phyloP scores from a whole-genome alignment of 306 rosid genomes.

The Abrus pulchellus region DNA sequence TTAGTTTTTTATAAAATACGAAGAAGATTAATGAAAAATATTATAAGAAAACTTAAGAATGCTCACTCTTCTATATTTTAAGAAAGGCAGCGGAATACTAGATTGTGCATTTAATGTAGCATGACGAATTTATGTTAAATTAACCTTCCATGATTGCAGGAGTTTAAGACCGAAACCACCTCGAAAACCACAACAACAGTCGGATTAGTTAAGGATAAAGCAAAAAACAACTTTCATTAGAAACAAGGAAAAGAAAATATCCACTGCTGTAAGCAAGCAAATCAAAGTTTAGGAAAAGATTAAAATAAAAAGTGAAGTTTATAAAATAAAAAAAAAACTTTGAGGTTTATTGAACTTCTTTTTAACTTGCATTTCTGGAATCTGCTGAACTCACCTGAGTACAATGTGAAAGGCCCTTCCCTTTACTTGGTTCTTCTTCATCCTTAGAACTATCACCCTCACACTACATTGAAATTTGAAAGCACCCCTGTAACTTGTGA shows the following conservation, averaged over 20 bases:
- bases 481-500: constrained; percentile 23
- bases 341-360: neutral
- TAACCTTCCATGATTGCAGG: neutral
- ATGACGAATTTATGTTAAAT: constrained; percentile 5
- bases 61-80: neutral
- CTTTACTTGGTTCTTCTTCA: neutral
- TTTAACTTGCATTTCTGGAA: constrained; percentile 21
- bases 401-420: neutral
- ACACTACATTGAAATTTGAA: neutral
- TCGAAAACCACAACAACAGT: neutral
- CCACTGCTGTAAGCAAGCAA: neutral
- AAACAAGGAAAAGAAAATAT: neutral
- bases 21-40: neutral
- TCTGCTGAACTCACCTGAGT: neutral
- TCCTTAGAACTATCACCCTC: neutral
- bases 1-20: too few species aligned
- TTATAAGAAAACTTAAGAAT: neutral
- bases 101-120: neutral
- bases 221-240: constrained; percentile 2
- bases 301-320: neutral
- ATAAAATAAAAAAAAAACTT: neutral
- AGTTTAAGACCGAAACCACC: neutral
- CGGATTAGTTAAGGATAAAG: constrained; percentile 1
- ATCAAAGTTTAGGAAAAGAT: neutral
- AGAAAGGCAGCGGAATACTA: neutral